Percentiles rank a stretch among this genome's conserved stretches.
Evolutionary conservation across 2,329 filamentous ascomycete species (phyloP).

Genomic region (Parascedosporium putredinis): DNA sequence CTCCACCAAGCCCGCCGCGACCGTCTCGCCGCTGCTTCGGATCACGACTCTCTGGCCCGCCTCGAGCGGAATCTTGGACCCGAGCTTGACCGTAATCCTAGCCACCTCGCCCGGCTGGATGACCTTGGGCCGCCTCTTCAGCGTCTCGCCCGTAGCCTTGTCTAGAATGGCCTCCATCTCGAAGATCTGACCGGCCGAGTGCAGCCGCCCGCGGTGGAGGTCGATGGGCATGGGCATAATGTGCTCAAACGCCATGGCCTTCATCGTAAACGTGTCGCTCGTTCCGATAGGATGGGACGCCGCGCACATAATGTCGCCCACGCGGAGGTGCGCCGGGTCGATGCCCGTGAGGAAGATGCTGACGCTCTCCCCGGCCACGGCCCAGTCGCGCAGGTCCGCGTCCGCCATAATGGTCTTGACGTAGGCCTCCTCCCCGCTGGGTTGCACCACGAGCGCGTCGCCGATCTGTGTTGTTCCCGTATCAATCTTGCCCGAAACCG

Average conservation of each 20-base stretch:
- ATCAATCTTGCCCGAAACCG: constrained; percentile 77
- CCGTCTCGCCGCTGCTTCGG: constrained; percentile 67
- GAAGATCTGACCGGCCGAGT: constrained; percentile 64
- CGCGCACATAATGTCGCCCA: constrained; percentile 80
- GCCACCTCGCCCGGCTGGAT: constrained; percentile 72
- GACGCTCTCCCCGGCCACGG: constrained; percentile 82
- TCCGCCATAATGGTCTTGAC: constrained; percentile 77
- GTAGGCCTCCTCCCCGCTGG: constrained; percentile 68
- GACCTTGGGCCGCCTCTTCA: constrained; percentile 78
- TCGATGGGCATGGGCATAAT: constrained; percentile 83
- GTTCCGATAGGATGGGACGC: constrained; percentile 57
- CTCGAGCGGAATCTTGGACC: constrained; percentile 68
- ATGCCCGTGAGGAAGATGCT: constrained; percentile 77
- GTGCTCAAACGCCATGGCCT: constrained; percentile 82
- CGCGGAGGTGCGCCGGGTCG: constrained; percentile 69
- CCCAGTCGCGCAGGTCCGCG: constrained; percentile 68
- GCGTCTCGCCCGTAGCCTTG: constrained; percentile 62
- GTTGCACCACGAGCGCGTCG: constrained; percentile 69
- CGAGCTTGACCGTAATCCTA: constrained; percentile 64
- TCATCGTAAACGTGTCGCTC: constrained; percentile 65
- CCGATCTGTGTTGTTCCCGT: constrained; percentile 75
- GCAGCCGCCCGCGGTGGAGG: constrained; percentile 74
- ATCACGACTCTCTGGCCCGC: constrained; percentile 71
- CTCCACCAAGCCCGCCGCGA: constrained; percentile 81
- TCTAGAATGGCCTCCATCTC: constrained; percentile 66